Base-by-base conservation (phyloP, 495 filamentous ascomycete genomes). In the Haplographium delicatum region DNA sequence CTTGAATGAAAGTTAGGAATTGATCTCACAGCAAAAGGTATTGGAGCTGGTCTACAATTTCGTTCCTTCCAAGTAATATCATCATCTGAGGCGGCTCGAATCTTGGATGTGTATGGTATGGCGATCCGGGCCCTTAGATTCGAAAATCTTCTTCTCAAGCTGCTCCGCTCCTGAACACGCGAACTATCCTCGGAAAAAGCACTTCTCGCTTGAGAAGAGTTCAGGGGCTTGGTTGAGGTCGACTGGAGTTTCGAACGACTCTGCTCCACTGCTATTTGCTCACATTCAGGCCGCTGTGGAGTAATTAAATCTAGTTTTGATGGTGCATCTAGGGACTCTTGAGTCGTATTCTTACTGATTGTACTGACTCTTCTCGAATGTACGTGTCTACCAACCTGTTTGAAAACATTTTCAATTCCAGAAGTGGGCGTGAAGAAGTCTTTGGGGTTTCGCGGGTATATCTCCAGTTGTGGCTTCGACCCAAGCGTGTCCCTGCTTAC, bases 181-280 rank as follows among this genome's bases (percentile, higher is more conserved):
- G 65, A 70, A 57, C 65, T 71, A 44, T 72, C 63, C 37, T 72
- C 66, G 3, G 65, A 70, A 50, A 71, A 72, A 49, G 62, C 65
- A 39, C 65, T 72, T 23, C 56, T 58, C 3, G 60, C 62, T 39
- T 72, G 68, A 23, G 57, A 43, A 8, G 69, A 38, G 47, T 62
- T 53, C 9, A 59, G 38, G 30, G 37, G 56, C 3, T 50, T 42
- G 1, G 64, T 58, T 33, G 35, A n/a, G n/a, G n/a, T n/a, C n/a
- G n/a, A 39, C 4, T 20, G 35, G 11, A 19, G 35, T 1, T 20
- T 4, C 4, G 35, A 10, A 19, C n/a, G n/a, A n/a, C n/a, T n/a
- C n/a, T n/a, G n/a, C n/a, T n/a, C n/a, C n/a, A n/a, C n/a, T n/a
- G n/a, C n/a, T n/a, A n/a, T n/a, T n/a, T n/a, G n/a, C n/a, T n/a